Base-by-base conservation (phyloP, 441 rosid genomes). In the Pelargonium fulgidum region DNA sequence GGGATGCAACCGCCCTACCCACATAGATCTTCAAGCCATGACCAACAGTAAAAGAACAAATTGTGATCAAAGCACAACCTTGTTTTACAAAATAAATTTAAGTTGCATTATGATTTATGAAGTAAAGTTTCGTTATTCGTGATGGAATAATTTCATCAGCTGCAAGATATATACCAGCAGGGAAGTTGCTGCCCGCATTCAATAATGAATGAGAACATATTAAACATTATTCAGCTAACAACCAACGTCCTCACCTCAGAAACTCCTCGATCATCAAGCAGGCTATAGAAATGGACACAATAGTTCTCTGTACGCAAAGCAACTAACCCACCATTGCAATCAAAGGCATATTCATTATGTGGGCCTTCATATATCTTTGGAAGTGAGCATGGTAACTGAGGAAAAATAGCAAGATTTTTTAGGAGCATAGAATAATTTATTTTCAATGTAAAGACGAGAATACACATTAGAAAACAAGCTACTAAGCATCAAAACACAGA, bases 241-340 rank as follows among this genome's bases (percentile, higher is more conserved):
- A 10, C 16, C n/a, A 16, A 33, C 11, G 68, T 66, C 33, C 75
- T 83, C 75, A 94, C 99, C 95, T 95, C 97, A 67, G 90, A 86
- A 70, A 90, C 75, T 73, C 83, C 95, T 1, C 84, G 85, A 77
- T 95, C 97, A 79, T 85, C 86, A 67, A 92, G 74, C 68, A 90
- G 85, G 85, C 91, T 92, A 80, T 95, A 95, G 56, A 90, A 74
- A 73, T 95, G 99, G 77, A 92, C 81, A 68, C 91, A 81, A 67
- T 90, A 92, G 77, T 85, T 86, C 75, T 87, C 96, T 42, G 96
- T 85, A 72, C 89, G 79, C 68, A 92, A 45, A 68, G 99, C 99
- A 75, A 87, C 89, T 70, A 88, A 50, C 39, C 98, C 99, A 66
- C 90, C 75, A 45, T 79, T 83, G 58, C 73, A 74, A 83, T 87